phyloP scores from a whole-genome alignment of 129 eudicot species.

The Calendula officinalis region DNA sequence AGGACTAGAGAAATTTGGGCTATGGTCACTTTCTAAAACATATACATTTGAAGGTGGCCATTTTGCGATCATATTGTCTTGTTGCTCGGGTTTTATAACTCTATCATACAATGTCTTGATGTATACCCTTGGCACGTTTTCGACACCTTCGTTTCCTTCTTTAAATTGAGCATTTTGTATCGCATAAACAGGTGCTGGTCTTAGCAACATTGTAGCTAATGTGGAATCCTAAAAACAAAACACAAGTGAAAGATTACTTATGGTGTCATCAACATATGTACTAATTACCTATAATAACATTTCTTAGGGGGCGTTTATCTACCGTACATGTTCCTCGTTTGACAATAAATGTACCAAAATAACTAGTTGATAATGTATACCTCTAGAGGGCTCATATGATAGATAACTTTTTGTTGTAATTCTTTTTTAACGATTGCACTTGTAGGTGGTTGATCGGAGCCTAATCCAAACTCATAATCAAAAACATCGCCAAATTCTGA shows the following conservation, averaged over 20 bases:
- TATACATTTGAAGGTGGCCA: slow-evolving; percentile 66
- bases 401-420: slow-evolving; percentile 51
- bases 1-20: slow-evolving; percentile 75
- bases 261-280: background rate
- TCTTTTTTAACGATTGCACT: slow-evolving; percentile 43
- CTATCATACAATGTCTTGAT: slow-evolving; percentile 53
- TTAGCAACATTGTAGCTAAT: slow-evolving; percentile 61
- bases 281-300: no score
- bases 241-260: background rate
- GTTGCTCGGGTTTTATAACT: slow-evolving; percentile 62
- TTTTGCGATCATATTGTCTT: slow-evolving; percentile 62
- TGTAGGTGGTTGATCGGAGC: slow-evolving; percentile 64
- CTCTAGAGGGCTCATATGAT: slow-evolving; percentile 67
- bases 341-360: no score
- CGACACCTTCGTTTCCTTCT: slow-evolving; percentile 36
- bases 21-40: slow-evolving; percentile 70
- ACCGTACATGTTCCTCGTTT: no score
- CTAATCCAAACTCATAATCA: slow-evolving; percentile 53
- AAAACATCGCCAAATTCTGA: slow-evolving; percentile 51
- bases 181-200: slow-evolving; percentile 62
- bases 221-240: slow-evolving; percentile 47
- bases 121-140: slow-evolving; percentile 56
- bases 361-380: slow-evolving; percentile 23
- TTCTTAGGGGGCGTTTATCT: no score
- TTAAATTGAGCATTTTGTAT: slow-evolving; percentile 37